These are phyloP conservation scores for Golubevia pallescens DNA, from an alignment of 1,284 basidiomycete genomes.

Conservation along the genomic window DNA sequence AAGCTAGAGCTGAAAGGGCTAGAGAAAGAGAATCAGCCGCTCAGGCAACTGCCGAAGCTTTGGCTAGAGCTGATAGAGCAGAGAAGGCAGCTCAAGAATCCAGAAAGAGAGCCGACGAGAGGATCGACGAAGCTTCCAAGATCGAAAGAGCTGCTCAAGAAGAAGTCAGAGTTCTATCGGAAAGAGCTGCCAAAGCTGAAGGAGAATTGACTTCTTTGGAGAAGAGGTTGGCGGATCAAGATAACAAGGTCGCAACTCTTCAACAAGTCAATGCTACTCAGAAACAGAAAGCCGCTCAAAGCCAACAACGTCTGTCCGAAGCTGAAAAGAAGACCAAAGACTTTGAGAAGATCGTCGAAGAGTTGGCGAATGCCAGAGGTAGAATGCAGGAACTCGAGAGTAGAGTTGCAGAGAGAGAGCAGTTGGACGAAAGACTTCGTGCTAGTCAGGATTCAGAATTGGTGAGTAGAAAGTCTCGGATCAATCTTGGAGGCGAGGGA, in stretches of 20 bases:
- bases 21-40: constrained; percentile 23
- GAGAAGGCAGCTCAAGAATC: constrained; percentile 20
- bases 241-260: constrained; percentile 41
- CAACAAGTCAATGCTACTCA: constrained; percentile 39
- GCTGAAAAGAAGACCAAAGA: constrained; percentile 35
- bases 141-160: constrained; percentile 17
- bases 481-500: neutral
- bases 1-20: constrained; percentile 14
- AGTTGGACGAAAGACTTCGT: constrained; percentile 14
- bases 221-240: constrained; percentile 39
- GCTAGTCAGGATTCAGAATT: constrained; percentile 23
- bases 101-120: constrained; percentile 13
- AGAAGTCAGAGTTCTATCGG: constrained; percentile 15
- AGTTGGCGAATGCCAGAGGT: constrained; percentile 15
- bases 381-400: constrained; percentile 20
- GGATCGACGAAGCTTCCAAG: constrained; percentile 12
- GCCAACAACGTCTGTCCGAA: constrained; percentile 40
- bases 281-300: constrained; percentile 48
- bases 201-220: constrained; percentile 30
- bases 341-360: constrained; percentile 20
- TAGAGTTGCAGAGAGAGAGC: constrained; percentile 19
- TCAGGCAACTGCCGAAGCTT: constrained; percentile 26
- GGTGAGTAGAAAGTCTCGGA: constrained; percentile 1
- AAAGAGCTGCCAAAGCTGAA: constrained; percentile 35
- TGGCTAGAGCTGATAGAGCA: constrained; percentile 17